Percentiles rank a stretch among this genome's conserved stretches.
phyloP scores from a whole-genome alignment of 768 basidiomycete species.

The Kwoniella newhampshirensis region DNA sequence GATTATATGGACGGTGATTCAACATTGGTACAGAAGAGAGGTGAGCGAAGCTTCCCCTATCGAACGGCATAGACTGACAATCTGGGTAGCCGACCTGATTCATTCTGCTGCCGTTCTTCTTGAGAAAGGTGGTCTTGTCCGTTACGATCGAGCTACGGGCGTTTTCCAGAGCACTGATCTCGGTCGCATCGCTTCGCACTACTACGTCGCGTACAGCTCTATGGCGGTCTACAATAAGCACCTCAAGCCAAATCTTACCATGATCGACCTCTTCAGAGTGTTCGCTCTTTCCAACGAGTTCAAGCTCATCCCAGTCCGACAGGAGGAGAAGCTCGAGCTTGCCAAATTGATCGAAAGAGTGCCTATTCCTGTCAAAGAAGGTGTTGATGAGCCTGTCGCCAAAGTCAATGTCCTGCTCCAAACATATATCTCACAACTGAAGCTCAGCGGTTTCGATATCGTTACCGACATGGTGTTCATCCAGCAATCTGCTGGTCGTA shows the following conservation, averaged over 20 bases:
- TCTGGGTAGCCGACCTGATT: slow-evolving; percentile 64
- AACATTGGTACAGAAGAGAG: slow-evolving; percentile 83
- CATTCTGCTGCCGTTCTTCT: slow-evolving; percentile 90
- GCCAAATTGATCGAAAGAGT: slow-evolving; percentile 87
- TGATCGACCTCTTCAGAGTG: slow-evolving; percentile 87
- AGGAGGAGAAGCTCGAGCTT: slow-evolving; percentile 80
- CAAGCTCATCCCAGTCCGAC: slow-evolving; percentile 71
- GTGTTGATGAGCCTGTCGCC: slow-evolving; percentile 90
- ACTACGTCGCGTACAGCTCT: slow-evolving; percentile 90
- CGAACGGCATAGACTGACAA: too few species aligned
- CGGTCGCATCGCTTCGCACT: slow-evolving; percentile 90
- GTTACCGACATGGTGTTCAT: slow-evolving; percentile 74
- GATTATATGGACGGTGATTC: slow-evolving; percentile 88
- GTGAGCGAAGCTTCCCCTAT: slow-evolving; percentile 48
- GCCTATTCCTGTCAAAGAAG: slow-evolving; percentile 95
- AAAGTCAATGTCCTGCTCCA: slow-evolving; percentile 97
- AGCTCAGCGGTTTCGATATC: slow-evolving; percentile 72
- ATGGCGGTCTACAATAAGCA: slow-evolving; percentile 98
- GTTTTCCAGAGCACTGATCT: slow-evolving; percentile 90
- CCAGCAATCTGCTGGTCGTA: slow-evolving; percentile 94
- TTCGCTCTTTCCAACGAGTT: slow-evolving; percentile 96
- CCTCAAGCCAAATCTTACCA: slow-evolving; percentile 78
- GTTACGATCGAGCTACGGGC: slow-evolving; percentile 85
- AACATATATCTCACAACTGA: slow-evolving; percentile 89
- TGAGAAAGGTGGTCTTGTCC: slow-evolving; percentile 90